phyloP scores from a whole-genome alignment of 495 filamentous ascomycete genomes.

The Talaromyces liani region DNA sequence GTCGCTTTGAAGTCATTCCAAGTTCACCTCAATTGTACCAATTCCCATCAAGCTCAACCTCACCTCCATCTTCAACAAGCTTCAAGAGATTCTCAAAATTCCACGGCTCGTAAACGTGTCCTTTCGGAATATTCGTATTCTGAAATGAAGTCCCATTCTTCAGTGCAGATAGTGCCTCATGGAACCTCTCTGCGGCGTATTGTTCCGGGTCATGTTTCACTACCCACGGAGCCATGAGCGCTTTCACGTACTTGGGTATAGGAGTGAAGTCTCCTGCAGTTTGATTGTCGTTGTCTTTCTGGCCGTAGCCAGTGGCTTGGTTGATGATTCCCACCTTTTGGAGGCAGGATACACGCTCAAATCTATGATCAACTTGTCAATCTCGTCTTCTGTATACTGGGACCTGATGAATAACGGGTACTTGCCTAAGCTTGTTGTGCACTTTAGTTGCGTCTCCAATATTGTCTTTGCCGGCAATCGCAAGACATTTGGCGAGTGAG shows the following conservation, averaged over 20 bases:
- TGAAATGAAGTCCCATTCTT: conserved; percentile 9
- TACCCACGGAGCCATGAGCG: conserved; percentile 13
- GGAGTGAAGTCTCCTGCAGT: not conserved
- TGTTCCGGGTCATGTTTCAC: conserved; percentile 15
- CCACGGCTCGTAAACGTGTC: conserved; percentile 13
- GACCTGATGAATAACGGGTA: not conserved
- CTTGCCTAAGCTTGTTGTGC: conserved; percentile 15
- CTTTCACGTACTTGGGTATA: not conserved
- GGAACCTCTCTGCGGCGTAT: conserved; percentile 14
- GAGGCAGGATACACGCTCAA: conserved; percentile 12
- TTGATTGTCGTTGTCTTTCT: not conserved
- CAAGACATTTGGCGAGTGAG: conserved; percentile 53
- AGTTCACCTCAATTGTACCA: conserved; percentile 10
- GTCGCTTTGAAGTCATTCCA: not conserved
- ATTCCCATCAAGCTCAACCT: conserved; percentile 10
- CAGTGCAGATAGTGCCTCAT: conserved; percentile 8
- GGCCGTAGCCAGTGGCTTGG: conserved; percentile 3
- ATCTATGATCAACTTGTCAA: conserved; percentile 5
- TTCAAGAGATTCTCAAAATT: conserved; percentile 14
- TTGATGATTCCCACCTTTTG: conserved; percentile 13
- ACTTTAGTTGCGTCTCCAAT: conserved; percentile 16
- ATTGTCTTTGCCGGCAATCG: conserved; percentile 41
- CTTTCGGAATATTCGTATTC: conserved; percentile 14
- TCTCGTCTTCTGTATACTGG: not conserved
- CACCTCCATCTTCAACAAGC: conserved; percentile 6